phyloP scores from a whole-genome alignment of 352 stramenopile species.

The Phytophthora agathidicida region DNA sequence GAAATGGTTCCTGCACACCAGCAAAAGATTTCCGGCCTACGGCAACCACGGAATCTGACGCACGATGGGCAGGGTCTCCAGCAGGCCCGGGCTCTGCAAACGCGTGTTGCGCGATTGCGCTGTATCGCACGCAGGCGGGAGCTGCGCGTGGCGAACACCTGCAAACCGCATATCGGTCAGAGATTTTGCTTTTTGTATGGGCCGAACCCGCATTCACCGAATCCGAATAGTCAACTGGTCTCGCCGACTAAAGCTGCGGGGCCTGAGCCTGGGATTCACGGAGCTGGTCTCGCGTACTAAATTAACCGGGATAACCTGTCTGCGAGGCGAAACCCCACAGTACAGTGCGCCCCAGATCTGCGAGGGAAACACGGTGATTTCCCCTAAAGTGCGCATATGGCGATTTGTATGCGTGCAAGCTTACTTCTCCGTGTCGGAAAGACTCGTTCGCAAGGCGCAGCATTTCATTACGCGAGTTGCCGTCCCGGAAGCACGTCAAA shows the following conservation, averaged over 20 bases:
- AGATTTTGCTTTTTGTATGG: constrained; percentile 15
- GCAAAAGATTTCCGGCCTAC: constrained; percentile 32
- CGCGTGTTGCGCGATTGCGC: constrained; percentile 21
- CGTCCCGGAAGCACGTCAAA: constrained; percentile 8
- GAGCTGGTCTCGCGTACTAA: constrained; percentile 31
- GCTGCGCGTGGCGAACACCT: constrained; percentile 21
- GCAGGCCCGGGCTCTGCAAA: constrained; percentile 9
- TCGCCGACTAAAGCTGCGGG: constrained; percentile 33
- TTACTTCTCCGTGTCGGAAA: constrained; percentile 24
- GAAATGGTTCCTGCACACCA: constrained; percentile 26
- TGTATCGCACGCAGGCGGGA: constrained; percentile 20
- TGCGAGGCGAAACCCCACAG: neutral
- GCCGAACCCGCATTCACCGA: neutral
- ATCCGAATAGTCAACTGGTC: constrained; percentile 11
- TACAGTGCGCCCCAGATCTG: constrained; percentile 27
- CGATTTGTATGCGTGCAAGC: constrained; percentile 34
- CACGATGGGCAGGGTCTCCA: constrained; percentile 28
- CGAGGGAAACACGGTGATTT: constrained; percentile 47
- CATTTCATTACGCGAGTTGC: constrained; percentile 43
- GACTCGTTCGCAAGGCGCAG: neutral
- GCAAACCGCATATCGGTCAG: constrained; percentile 14
- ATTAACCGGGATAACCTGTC: constrained; percentile 5
- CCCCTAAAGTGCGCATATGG: constrained; percentile 28
- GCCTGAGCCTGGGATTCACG: constrained; percentile 22
- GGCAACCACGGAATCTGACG: constrained; percentile 37